Evolutionary conservation across 1,284 basidiomycete species (phyloP), one percentile per base, ranked within the genome.

Genomic region (Puccinia brachypodii): DNA sequence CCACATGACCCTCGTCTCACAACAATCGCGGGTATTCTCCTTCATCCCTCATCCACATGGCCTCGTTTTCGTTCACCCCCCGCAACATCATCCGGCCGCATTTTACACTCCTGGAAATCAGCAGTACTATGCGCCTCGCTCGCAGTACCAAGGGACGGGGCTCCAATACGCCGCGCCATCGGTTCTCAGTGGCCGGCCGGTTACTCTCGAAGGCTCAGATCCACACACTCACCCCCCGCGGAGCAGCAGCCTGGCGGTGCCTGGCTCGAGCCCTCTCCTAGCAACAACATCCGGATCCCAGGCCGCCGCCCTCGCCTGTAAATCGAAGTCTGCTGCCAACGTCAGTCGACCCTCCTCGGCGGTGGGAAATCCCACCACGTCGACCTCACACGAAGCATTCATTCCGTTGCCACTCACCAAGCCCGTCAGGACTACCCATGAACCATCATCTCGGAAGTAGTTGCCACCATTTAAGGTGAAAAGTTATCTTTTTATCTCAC

Each of bases 391-490:
- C 44, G 33, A 72, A 11, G 42, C 50, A 36, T 72, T 72, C 22
- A 72, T 72, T 14, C 69, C 69, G 19, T 53, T 72, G 44, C 69
- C 69, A 19, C 50, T 72, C 28, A 72, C 44, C 44, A 47, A 72
- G 50, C 69, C 69, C n/a, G 69, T 53, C 19, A 72, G 42, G 47
- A 36, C 66, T 40, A 69, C 69, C 42, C 69, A 42, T 33, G 69
- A 72, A 47, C 44, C 69, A 31, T 72, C 69, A n/a, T 68, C 64
- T 42, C 44, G 64, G 64, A 68, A 68, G 44, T 68, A 68, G 44
- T n/a, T 13, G 25, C 28, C 22, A 25, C 64, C 36, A n/a, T n/a
- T n/a, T n/a, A n/a, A n/a, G n/a, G n/a, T n/a, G n/a, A n/a, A n/a
- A n/a, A n/a, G n/a, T n/a, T n/a, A n/a, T n/a, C n/a, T n/a, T n/a